These are phyloP conservation scores for Phytopythium oedochilum DNA, from an alignment of 352 stramenopile species.

Conservation along the genomic window DNA sequence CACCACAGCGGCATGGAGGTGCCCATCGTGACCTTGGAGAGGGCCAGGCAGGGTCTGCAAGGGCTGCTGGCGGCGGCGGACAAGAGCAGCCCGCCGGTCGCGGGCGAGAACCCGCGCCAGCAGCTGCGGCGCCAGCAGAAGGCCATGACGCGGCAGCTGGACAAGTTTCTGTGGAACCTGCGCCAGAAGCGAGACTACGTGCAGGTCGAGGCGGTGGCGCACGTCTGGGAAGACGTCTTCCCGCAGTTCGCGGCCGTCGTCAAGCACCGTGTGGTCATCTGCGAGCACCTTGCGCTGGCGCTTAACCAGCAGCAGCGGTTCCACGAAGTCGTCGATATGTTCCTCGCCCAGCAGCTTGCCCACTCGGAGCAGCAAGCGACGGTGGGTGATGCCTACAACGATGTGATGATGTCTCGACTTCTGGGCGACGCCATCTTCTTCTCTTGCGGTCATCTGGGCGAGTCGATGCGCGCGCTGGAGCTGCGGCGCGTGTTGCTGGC, in stretches of 20 bases:
- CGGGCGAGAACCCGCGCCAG: slow-evolving; percentile 25
- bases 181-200: slow-evolving; percentile 27
- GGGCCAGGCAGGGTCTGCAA: neutral
- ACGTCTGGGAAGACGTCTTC: slow-evolving; percentile 44
- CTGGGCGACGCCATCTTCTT: slow-evolving; percentile 47
- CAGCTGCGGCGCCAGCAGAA: slow-evolving; percentile 36
- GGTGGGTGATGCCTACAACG: slow-evolving; percentile 1
- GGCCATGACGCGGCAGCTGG: slow-evolving; percentile 40
- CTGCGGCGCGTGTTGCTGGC: slow-evolving; percentile 30
- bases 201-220: slow-evolving; percentile 45
- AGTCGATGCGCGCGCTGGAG: slow-evolving; percentile 22
- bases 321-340: slow-evolving; percentile 42
- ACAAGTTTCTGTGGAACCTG: slow-evolving; percentile 34
- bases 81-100: slow-evolving; percentile 8
- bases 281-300: slow-evolving; percentile 44
- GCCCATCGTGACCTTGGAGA: slow-evolving; percentile 1
- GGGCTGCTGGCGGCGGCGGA: neutral
- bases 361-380: neutral
- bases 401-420: slow-evolving; percentile 29
- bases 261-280: slow-evolving; percentile 42
- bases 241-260: slow-evolving; percentile 36
- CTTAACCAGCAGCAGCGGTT: slow-evolving; percentile 54
- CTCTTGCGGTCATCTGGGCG: slow-evolving; percentile 40
- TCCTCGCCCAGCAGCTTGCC: slow-evolving; percentile 13
- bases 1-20: neutral